A percentile compares a stretch with the other conserved stretches of the same genome.
phyloP scores from a whole-genome alignment of 768 basidiomycete genomes.

The Tylopilus subfusipes region DNA sequence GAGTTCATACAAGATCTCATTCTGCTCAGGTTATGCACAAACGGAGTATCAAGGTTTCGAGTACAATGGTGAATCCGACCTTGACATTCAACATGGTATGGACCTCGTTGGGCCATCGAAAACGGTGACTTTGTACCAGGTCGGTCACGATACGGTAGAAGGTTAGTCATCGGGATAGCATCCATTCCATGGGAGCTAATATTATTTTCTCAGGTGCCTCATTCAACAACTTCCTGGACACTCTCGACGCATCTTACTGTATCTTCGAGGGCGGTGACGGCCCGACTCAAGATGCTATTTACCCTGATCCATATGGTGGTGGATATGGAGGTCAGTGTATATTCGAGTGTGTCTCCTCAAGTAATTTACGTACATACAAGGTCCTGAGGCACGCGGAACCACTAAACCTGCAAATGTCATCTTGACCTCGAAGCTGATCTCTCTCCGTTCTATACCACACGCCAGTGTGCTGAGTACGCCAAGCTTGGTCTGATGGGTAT shows the following conservation, averaged over 20 bases:
- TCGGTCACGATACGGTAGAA: slow-evolving; percentile 27
- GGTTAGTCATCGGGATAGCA: slow-evolving; percentile 7
- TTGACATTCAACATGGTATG: slow-evolving; percentile 33
- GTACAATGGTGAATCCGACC: slow-evolving; percentile 31
- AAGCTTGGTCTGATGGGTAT: slow-evolving; percentile 40
- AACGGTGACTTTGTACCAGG: slow-evolving; percentile 32
- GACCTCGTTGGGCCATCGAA: slow-evolving; percentile 23
- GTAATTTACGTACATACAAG: slow-evolving; percentile 4
- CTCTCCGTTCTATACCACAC: slow-evolving; percentile 34
- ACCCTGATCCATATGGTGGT: slow-evolving; percentile 19
- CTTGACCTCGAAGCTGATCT: slow-evolving; percentile 42
- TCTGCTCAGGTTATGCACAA: slow-evolving; percentile 24
- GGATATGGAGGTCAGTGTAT: background rate
- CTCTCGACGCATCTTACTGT: slow-evolving; percentile 37
- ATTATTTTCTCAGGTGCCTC: slow-evolving; percentile 24
- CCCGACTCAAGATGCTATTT: slow-evolving; percentile 23
- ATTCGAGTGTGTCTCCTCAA: background rate
- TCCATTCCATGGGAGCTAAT: background rate
- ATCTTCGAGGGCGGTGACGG: slow-evolving; percentile 37
- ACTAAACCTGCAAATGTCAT: slow-evolving; percentile 39
- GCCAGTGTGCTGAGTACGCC: slow-evolving; percentile 47
- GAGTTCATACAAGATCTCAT: background rate
- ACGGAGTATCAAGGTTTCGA: slow-evolving; percentile 22
- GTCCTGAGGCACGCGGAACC: slow-evolving; percentile 35
- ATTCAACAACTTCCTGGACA: slow-evolving; percentile 39